Evolutionary conservation across 192 early-diverging fungal genomes (phyloP).

Genomic region (Globomyces pollinis-pini): DNA sequence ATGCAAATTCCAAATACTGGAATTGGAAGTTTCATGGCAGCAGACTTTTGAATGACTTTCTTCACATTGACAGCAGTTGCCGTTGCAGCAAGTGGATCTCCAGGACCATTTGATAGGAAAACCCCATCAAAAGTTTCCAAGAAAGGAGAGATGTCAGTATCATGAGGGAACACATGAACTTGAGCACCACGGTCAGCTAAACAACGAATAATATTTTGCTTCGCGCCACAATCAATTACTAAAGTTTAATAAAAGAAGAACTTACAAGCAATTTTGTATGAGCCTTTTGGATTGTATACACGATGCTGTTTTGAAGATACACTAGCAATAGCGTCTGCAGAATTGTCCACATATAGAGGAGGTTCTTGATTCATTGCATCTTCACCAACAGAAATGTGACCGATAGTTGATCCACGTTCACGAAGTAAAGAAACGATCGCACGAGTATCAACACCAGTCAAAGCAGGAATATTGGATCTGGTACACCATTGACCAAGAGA

Average conservation of each 20-base stretch:
- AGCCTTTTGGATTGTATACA: conserved; percentile 68
- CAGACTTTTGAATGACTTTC: conserved; percentile 30
- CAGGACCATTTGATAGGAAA: conserved; percentile 90
- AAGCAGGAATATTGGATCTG: conserved; percentile 73
- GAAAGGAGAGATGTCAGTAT: conserved; percentile 46
- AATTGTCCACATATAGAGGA: conserved; percentile 63
- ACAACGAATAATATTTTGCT: conserved; percentile 87
- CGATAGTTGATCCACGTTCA: conserved; percentile 77
- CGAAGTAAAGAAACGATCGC: conserved; percentile 78
- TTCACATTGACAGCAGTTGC: conserved; percentile 67
- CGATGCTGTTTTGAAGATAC: conserved; percentile 67
- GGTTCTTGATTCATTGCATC: conserved; percentile 31
- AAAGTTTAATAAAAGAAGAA: too few species aligned
- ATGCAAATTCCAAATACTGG: conserved; percentile 98
- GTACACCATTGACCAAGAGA: conserved; percentile 84
- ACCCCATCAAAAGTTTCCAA: conserved; percentile 67
- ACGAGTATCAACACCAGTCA: conserved; percentile 88
- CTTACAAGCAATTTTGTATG: conserved; percentile 73
- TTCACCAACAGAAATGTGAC: conserved; percentile 62
- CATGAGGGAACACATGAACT: conserved; percentile 79
- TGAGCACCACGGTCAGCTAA: conserved; percentile 69
- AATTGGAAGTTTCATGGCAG: conserved; percentile 41
- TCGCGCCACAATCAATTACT: conserved; percentile 88
- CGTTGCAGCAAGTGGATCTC: conserved; percentile 61
- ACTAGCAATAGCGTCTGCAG: conserved; percentile 65